These are phyloP conservation scores for Trichoderma sp. DNA, from an alignment of 2,329 filamentous ascomycete genomes.

Conservation along the genomic window DNA sequence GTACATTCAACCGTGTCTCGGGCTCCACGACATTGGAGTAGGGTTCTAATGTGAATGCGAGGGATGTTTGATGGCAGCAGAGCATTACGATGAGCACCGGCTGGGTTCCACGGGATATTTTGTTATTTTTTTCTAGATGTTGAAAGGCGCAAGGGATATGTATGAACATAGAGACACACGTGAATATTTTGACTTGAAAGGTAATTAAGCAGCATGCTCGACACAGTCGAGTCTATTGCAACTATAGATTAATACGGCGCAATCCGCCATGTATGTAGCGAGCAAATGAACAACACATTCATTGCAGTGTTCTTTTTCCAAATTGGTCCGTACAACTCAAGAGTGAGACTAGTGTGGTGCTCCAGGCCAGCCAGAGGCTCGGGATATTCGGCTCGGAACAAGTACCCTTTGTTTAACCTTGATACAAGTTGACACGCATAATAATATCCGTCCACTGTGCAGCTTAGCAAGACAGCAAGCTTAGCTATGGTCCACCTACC, in stretches of 20 bases:
- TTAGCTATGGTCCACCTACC: neutral
- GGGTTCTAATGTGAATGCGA: neutral
- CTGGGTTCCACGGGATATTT: constrained; percentile 4
- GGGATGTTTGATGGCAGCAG: neutral
- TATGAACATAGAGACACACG: constrained; percentile 20
- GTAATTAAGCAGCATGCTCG: constrained; percentile 5
- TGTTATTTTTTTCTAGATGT: constrained; percentile 1
- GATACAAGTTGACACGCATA: neutral
- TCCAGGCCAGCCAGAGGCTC: neutral
- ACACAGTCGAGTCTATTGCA: constrained; percentile 12
- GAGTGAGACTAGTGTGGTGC: neutral
- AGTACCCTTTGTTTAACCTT: neutral
- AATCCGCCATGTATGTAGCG: constrained; percentile 13
- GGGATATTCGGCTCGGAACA: neutral
- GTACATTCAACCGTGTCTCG: constrained; percentile 7
- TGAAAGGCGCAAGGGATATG: constrained; percentile 18
- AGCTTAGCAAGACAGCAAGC: neutral
- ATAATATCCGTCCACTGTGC: neutral
- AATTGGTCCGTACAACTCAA: neutral
- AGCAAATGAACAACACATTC: neutral
- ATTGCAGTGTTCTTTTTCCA: neutral
- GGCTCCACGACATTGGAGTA: neutral
- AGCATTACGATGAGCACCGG: constrained; percentile 6
- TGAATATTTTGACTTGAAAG: constrained; percentile 12
- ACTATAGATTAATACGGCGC: constrained; percentile 20